These are phyloP conservation scores for Scheffersomyces insectosa DNA, from an alignment of 1,139 yeast genomes.

Conservation along the genomic window DNA sequence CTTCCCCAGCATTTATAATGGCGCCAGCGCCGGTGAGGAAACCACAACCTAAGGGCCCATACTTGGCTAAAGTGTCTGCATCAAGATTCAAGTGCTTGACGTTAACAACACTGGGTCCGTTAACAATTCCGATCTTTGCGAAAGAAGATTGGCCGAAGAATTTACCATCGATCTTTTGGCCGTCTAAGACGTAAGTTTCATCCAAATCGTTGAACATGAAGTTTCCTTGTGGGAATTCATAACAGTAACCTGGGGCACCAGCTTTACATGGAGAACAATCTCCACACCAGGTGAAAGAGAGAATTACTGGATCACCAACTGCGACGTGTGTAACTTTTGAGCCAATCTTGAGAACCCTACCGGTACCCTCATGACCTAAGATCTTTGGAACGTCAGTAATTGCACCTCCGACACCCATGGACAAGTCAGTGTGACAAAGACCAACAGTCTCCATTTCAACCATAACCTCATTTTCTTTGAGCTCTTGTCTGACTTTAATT, in stretches of 20 bases:
- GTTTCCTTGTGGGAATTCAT: conserved; percentile 1
- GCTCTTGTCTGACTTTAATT: conserved; percentile 4
- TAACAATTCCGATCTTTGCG: not conserved
- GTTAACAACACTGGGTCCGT: conserved; percentile 2
- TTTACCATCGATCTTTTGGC: conserved; percentile 2
- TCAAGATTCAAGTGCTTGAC: conserved; percentile 2
- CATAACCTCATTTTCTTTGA: conserved; percentile 4
- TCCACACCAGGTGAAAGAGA: conserved; percentile 4
- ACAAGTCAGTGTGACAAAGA: conserved; percentile 5
- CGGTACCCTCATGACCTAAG: conserved; percentile 7
- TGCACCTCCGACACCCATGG: not conserved
- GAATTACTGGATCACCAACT: conserved; percentile 5
- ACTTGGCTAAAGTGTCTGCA: conserved; percentile 3
- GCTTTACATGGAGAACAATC: conserved; percentile 1
- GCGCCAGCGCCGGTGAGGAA: conserved; percentile 8
- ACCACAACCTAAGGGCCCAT: conserved; percentile 9
- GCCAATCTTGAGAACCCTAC: conserved; percentile 4
- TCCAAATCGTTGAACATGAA: conserved; percentile 1
- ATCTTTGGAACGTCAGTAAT: conserved; percentile 1
- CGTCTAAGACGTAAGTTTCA: not conserved
- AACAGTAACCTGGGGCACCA: conserved; percentile 1
- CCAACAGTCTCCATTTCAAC: conserved; percentile 7
- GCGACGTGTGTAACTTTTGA: conserved; percentile 1
- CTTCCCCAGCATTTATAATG: conserved; percentile 6
- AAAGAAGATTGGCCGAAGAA: conserved; percentile 7